Percentiles rank a stretch among this genome's conserved stretches.
Evolutionary conservation across 805 yeast species (phyloP).

Genomic region (Saturnispora kantuleensis): DNA sequence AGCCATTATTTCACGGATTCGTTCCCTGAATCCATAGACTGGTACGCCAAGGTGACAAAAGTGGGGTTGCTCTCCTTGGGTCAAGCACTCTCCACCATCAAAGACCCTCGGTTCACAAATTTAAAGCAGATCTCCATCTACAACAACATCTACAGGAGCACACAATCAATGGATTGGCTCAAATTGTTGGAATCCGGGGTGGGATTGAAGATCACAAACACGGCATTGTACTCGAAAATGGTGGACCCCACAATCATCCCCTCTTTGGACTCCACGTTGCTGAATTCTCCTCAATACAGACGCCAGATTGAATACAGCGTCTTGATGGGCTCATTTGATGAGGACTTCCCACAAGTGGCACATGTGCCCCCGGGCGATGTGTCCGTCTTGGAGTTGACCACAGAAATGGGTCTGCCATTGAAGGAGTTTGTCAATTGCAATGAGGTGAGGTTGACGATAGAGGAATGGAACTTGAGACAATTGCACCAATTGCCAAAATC

Average conservation of each 20-base stretch:
- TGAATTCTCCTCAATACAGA: not conserved
- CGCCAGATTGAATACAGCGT: not conserved
- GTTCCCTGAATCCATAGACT: not conserved
- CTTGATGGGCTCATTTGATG: slow-evolving; percentile 2
- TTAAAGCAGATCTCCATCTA: not conserved
- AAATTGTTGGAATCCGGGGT: not conserved
- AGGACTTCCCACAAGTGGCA: not conserved
- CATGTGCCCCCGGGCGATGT: not conserved
- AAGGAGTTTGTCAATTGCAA: not conserved
- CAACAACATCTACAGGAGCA: slow-evolving; percentile 4
- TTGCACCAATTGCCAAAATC: not conserved
- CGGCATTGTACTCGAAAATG: slow-evolving; percentile 4
- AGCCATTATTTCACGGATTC: not conserved
- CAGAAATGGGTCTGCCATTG: not conserved
- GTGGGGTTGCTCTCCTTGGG: slow-evolving; percentile 1
- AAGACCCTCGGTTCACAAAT: slow-evolving; percentile 1
- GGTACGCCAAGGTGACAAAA: slow-evolving; percentile 2
- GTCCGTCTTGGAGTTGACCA: not conserved
- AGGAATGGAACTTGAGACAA: not conserved
- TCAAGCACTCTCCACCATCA: not conserved
- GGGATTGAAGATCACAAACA: not conserved
- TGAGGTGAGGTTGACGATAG: not conserved
- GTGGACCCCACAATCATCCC: slow-evolving; percentile 4
- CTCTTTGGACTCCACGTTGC: not conserved
- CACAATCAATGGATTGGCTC: not conserved